phyloP scores from a whole-genome alignment of 2,329 filamentous ascomycete species.

The Mycocentrospora acerina region DNA sequence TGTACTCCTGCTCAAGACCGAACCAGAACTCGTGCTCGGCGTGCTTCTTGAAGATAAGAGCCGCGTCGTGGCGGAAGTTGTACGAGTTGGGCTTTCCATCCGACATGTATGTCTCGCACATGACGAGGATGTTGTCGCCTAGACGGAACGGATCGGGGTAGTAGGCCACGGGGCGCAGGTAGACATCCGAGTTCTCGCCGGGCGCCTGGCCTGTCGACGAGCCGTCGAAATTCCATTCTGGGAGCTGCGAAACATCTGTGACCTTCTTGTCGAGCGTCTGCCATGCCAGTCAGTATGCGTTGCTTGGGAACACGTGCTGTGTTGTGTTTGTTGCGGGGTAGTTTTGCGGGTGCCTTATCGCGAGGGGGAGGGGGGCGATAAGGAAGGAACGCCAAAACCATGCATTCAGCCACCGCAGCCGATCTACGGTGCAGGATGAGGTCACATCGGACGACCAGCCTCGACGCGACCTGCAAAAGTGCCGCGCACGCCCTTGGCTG shows the following conservation, averaged over 20 bases:
- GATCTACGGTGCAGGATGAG: no score
- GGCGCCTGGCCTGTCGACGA: constrained; percentile 91
- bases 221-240: constrained; percentile 83
- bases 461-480: neutral
- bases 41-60: constrained; percentile 86
- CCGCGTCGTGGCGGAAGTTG: constrained; percentile 94
- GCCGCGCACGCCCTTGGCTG: no score
- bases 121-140: constrained; percentile 88
- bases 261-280: constrained; percentile 66
- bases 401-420: constrained; percentile 1
- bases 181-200: constrained; percentile 95
- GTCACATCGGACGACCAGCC: no score
- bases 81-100: constrained; percentile 97
- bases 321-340: neutral
- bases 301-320: constrained; percentile 6
- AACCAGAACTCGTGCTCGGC: constrained; percentile 89
- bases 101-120: constrained; percentile 90
- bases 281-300: constrained; percentile 20
- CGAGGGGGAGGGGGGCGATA: constrained; percentile 33
- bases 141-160: constrained; percentile 91
- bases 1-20: constrained; percentile 98
- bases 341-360: constrained; percentile 34
- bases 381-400: constrained; percentile 19
- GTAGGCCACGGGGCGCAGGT: constrained; percentile 86
- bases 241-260: constrained; percentile 62